A percentile compares a stretch with the other conserved stretches of the same genome.
phyloP scores from a whole-genome alignment of 2,329 filamentous ascomycete genomes.

The Cryphonectria parasitica region DNA sequence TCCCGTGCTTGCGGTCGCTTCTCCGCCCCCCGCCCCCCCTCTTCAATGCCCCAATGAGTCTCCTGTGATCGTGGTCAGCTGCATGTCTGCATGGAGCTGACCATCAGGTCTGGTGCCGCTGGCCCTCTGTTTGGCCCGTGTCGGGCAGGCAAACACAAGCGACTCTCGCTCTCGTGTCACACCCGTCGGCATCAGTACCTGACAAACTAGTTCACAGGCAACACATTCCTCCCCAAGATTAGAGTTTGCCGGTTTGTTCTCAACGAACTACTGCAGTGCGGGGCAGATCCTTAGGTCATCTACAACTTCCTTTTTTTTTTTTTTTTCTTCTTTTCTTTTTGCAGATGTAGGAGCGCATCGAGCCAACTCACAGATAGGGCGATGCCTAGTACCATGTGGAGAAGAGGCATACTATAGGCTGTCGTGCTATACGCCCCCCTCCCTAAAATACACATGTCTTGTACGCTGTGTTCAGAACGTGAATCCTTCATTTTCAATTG shows the following conservation, averaged over 20 bases:
- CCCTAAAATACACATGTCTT: background rate
- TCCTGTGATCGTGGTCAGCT: background rate
- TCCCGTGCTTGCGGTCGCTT: conserved; percentile 13
- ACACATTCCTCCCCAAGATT: background rate
- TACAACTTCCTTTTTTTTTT: too few relatives aligned
- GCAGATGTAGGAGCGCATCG: background rate
- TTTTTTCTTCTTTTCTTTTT: too few relatives aligned
- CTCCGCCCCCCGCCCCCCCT: background rate
- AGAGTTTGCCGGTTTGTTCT: background rate
- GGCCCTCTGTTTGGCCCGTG: background rate
- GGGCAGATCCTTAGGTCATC: too few relatives aligned
- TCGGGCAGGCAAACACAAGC: background rate
- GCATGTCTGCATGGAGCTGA: background rate
- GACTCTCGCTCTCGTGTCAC: background rate
- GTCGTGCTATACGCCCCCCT: background rate
- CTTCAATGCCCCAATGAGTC: conserved; percentile 3
- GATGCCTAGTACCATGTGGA: background rate
- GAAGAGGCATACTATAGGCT: background rate
- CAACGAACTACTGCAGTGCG: background rate
- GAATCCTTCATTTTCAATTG: background rate
- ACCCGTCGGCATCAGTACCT: background rate
- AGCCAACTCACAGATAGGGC: background rate
- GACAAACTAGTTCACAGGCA: background rate
- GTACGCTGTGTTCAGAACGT: background rate
- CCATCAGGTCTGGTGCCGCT: background rate